Evolutionary conservation across 2,329 filamentous ascomycete genomes (phyloP).

Genomic region (Dactylellina drechsleri): DNA sequence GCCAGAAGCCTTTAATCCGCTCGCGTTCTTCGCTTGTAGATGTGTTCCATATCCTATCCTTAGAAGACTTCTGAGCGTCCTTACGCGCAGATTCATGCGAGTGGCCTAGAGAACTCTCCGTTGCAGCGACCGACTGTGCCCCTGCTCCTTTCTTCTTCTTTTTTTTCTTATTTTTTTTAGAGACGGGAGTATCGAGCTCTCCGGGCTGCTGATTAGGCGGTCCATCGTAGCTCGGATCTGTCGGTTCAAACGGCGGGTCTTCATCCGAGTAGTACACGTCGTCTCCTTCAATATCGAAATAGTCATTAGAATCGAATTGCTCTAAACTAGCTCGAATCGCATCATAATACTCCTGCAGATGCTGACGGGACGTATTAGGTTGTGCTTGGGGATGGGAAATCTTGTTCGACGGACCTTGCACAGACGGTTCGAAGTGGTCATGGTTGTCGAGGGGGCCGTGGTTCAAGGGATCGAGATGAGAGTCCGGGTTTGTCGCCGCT

Average conservation of each 20-base stretch:
- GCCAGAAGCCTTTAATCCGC: slow-evolving; percentile 98
- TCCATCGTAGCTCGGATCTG: slow-evolving; percentile 44
- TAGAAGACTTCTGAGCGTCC: slow-evolving; percentile 61
- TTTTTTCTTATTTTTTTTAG: slow-evolving; percentile 77
- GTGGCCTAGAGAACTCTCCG: slow-evolving; percentile 25
- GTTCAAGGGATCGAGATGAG: slow-evolving; percentile 47
- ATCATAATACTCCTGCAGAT: slow-evolving; percentile 56
- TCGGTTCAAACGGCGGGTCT: slow-evolving; percentile 42
- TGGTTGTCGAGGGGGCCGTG: slow-evolving; percentile 40
- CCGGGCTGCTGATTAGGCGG: slow-evolving; percentile 36
- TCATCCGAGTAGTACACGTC: slow-evolving; percentile 52
- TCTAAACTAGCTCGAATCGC: slow-evolving; percentile 55
- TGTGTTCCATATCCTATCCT: slow-evolving; percentile 97
- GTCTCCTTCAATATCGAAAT: slow-evolving; percentile 55
- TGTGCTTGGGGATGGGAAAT: slow-evolving; percentile 53
- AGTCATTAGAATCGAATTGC: slow-evolving; percentile 55
- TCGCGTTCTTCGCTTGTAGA: slow-evolving; percentile 93
- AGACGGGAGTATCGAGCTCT: slow-evolving; percentile 55
- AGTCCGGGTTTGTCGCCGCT: slow-evolving; percentile 37
- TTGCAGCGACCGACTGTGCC: slow-evolving; percentile 54
- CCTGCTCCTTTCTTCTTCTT: slow-evolving; percentile 62
- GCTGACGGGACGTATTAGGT: slow-evolving; percentile 54
- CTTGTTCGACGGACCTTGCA: slow-evolving; percentile 55
- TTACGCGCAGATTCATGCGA: slow-evolving; percentile 51
- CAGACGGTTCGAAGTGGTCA: slow-evolving; percentile 55